phyloP scores from a whole-genome alignment of 306 rosid genomes.

The Castanea crenata region DNA sequence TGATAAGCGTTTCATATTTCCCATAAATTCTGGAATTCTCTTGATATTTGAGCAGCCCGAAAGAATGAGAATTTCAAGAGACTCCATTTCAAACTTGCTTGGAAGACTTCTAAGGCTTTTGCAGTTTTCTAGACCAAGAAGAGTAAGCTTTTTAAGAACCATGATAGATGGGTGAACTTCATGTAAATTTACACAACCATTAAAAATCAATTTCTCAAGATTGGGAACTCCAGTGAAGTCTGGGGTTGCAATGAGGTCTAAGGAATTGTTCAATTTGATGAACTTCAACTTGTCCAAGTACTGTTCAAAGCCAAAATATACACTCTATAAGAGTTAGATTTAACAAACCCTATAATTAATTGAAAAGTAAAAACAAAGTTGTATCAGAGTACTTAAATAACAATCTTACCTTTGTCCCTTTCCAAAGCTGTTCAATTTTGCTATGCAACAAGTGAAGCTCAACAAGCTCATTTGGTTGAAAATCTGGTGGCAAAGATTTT shows the following conservation, averaged over 20 bases:
- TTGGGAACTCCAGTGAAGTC: background rate
- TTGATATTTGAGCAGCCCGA: constrained; percentile 27
- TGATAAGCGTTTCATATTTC: constrained; percentile 16
- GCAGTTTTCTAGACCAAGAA: background rate
- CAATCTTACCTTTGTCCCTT: too few relatives aligned
- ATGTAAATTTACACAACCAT: background rate
- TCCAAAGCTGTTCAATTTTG: background rate
- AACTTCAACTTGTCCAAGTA: background rate
- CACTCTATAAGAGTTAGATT: too few relatives aligned
- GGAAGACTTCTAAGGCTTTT: background rate
- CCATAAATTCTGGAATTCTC: constrained; percentile 27
- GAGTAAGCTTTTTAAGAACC: background rate
- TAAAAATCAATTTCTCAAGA: background rate
- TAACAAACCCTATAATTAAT: too few relatives aligned
- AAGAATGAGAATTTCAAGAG: constrained; percentile 20
- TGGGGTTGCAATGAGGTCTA: background rate
- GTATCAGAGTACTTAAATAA: too few relatives aligned
- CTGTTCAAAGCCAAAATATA: background rate
- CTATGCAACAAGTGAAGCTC: too few relatives aligned
- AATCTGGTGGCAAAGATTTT: too few relatives aligned
- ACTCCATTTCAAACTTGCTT: background rate
- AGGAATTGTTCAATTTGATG: background rate
- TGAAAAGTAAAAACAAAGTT: too few relatives aligned
- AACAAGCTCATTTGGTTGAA: too few relatives aligned
- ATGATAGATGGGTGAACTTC: background rate